These are phyloP conservation scores for Fusarium zealandicum DNA, from an alignment of 2,329 filamentous ascomycete genomes.

Conservation along the genomic window DNA sequence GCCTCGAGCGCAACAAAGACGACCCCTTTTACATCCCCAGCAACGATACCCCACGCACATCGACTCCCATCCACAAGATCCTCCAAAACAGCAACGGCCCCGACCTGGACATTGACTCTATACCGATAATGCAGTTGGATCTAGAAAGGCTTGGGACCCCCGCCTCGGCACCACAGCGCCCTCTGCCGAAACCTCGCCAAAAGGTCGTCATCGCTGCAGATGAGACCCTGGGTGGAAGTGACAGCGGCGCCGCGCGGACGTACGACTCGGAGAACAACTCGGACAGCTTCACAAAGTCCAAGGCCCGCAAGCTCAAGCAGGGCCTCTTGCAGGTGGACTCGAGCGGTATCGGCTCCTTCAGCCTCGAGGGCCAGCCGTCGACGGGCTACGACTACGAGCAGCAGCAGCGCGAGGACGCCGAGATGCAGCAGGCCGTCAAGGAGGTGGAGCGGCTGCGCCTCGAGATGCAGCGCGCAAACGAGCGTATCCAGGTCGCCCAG, in stretches of 20 bases:
- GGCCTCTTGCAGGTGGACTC: constrained; percentile 85
- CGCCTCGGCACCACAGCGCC: constrained; percentile 44
- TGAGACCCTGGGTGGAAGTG: constrained; percentile 70
- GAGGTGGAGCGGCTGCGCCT: constrained; percentile 86
- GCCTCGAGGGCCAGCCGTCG: constrained; percentile 61
- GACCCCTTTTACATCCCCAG: constrained; percentile 91
- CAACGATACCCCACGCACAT: constrained; percentile 64
- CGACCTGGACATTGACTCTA: constrained; percentile 88
- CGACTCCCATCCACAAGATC: constrained; percentile 82
- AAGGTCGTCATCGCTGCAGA: constrained; percentile 75
- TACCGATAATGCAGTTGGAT: constrained; percentile 93
- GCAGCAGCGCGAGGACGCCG: constrained; percentile 78
- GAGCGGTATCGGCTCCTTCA: constrained; percentile 77
- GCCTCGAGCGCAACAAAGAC: constrained; percentile 83
- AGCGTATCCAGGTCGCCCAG: constrained; percentile 74
- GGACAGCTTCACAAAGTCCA: constrained; percentile 57
- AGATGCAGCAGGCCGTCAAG: constrained; percentile 87
- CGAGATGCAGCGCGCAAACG: constrained; percentile 86
- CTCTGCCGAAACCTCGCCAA: constrained; percentile 57
- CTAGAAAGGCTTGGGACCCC: constrained; percentile 62
- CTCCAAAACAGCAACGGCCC: constrained; percentile 75
- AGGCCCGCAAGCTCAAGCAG: constrained; percentile 62
- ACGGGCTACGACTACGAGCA: constrained; percentile 65
- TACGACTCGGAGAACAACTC: constrained; percentile 64
- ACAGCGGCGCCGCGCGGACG: constrained; percentile 55